Evolutionary conservation across 192 early-diverging fungal species (phyloP).

Genomic region (Entomortierella chlamydospora): DNA sequence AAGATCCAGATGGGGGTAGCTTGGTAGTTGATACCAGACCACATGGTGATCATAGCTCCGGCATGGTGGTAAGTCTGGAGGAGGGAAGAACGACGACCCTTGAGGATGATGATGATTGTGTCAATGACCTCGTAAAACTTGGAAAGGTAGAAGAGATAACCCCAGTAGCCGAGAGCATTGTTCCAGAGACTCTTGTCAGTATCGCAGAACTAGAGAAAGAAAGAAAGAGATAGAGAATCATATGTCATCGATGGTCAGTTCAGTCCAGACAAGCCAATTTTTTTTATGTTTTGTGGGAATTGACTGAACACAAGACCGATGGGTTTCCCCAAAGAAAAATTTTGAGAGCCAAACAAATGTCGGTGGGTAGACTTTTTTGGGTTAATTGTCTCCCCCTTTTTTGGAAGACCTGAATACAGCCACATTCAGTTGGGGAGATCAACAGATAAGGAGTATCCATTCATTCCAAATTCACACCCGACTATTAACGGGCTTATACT

Average conservation of each 20-base stretch:
- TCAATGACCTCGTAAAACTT: conserved; percentile 87
- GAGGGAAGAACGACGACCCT: conserved; percentile 80
- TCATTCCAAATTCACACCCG: background rate
- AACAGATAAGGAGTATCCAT: background rate
- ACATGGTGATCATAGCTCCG: conserved; percentile 87
- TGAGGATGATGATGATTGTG: conserved; percentile 86
- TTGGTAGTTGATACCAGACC: conserved; percentile 73
- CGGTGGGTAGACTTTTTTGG: conserved; percentile 31
- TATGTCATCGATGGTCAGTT: too few species aligned
- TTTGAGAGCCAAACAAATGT: background rate
- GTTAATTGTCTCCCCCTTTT: conserved; percentile 10
- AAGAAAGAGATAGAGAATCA: conserved; percentile 5
- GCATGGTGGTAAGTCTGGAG: conserved; percentile 91
- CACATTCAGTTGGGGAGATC: background rate
- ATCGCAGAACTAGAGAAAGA: conserved; percentile 69
- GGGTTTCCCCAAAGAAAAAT: conserved; percentile 9
- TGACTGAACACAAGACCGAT: too few species aligned
- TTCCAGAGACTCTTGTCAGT: conserved; percentile 74
- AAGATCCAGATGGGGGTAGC: conserved; percentile 86
- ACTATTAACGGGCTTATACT: too few species aligned
- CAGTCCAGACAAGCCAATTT: too few species aligned
- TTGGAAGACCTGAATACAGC: background rate
- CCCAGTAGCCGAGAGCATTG: conserved; percentile 80
- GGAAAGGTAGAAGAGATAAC: conserved; percentile 89
- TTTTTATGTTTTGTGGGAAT: too few species aligned